phyloP scores from a whole-genome alignment of 495 filamentous ascomycete species.

The Chaetomium fimeti region DNA sequence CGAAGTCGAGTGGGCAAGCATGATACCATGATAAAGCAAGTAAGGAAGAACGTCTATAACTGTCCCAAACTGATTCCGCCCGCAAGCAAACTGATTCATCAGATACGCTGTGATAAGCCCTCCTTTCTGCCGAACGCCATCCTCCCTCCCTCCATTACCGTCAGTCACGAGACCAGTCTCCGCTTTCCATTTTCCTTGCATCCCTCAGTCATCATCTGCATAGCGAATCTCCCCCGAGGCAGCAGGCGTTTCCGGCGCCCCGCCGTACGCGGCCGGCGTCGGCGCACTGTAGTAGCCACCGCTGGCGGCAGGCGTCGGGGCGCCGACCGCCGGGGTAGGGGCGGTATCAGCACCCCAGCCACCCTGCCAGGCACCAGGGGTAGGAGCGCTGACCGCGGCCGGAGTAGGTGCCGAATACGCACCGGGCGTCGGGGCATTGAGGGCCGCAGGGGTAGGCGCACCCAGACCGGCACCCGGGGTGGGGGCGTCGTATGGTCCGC shows the following conservation, averaged over 20 bases:
- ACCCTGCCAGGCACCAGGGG: constrained; percentile 61
- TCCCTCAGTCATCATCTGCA: constrained; percentile 46
- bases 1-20: neutral
- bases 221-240: constrained; percentile 59
- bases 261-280: constrained; percentile 73
- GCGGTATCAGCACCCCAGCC: constrained; percentile 60
- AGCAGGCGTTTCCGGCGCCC: constrained; percentile 71
- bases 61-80: neutral
- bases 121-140: constrained; percentile 7
- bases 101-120: neutral
- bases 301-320: constrained; percentile 70
- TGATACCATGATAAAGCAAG: neutral
- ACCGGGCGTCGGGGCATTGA: constrained; percentile 79
- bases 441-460: constrained; percentile 69
- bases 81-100: neutral
- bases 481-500: constrained; percentile 65
- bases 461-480: constrained; percentile 68
- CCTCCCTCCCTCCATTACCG: neutral
- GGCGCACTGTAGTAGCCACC: constrained; percentile 66
- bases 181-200: neutral
- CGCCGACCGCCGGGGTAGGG: constrained; percentile 57
- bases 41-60: constrained; percentile 9
- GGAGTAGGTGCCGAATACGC: constrained; percentile 68
- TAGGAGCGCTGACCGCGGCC: constrained; percentile 66
- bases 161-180: neutral